Evolutionary conservation across 345 rosid genomes (phyloP).

Genomic region (Gossypium anomalum): DNA sequence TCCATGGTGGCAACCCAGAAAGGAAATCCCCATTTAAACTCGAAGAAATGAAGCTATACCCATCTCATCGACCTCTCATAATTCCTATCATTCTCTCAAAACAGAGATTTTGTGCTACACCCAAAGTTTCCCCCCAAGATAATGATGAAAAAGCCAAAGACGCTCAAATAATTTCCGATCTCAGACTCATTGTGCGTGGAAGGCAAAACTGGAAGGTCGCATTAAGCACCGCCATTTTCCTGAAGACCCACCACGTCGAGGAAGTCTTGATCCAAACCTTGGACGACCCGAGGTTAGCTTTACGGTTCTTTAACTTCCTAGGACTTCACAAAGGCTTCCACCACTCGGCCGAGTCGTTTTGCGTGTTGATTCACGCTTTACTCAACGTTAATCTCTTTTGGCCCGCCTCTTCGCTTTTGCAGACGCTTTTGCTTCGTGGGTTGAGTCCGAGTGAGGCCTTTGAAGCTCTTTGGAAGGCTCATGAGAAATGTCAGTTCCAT

Average conservation of each 20-base stretch:
- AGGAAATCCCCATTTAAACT: not conserved
- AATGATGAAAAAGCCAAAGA: constrained; percentile 41
- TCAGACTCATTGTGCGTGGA: constrained; percentile 54
- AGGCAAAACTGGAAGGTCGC: constrained; percentile 68
- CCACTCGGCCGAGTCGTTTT: constrained; percentile 73
- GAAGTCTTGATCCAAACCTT: constrained; percentile 47
- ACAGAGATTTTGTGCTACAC: constrained; percentile 24
- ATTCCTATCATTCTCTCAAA: constrained; percentile 17
- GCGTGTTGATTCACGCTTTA: constrained; percentile 68
- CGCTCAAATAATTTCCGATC: constrained; percentile 37
- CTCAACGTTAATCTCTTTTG: constrained; percentile 51
- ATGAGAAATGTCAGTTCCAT: constrained; percentile 37
- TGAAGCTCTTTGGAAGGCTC: constrained; percentile 39
- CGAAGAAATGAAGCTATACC: constrained; percentile 38
- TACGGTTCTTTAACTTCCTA: constrained; percentile 81
- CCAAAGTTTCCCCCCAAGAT: constrained; percentile 18
- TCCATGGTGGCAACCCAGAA: not conserved
- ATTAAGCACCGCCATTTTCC: constrained; percentile 39
- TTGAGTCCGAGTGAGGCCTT: constrained; percentile 58
- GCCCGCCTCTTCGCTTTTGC: constrained; percentile 90
- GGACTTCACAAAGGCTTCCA: constrained; percentile 69
- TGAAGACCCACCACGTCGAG: constrained; percentile 63
- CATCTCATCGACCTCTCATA: constrained; percentile 22
- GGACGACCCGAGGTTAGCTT: constrained; percentile 69
- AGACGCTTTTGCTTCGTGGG: constrained; percentile 63